These are phyloP conservation scores for Rubroboletus satanas DNA, from an alignment of 768 basidiomycete species.

Conservation along the genomic window DNA sequence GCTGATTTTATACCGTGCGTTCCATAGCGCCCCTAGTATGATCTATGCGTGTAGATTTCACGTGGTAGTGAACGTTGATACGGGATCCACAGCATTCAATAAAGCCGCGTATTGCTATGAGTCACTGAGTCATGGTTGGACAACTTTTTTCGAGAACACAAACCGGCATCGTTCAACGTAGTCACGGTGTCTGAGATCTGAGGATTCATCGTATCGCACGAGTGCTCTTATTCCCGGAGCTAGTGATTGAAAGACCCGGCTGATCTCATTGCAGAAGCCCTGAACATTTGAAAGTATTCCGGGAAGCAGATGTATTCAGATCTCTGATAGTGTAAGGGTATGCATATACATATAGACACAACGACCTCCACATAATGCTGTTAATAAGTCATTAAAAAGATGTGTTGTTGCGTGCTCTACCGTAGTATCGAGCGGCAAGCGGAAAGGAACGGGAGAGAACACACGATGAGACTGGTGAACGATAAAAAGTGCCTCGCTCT, in stretches of 20 bases:
- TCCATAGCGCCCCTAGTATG: too few species aligned
- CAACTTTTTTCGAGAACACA: not conserved
- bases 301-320: not conserved
- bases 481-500: not conserved
- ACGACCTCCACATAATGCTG: not conserved
- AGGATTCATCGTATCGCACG: not conserved
- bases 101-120: too few species aligned
- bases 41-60: too few species aligned
- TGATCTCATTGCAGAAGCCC: too few species aligned
- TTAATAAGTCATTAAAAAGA: not conserved
- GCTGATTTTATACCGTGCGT: too few species aligned
- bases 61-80: not conserved
- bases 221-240: not conserved
- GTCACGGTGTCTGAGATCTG: not conserved
- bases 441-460: not conserved
- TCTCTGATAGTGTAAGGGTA: not conserved
- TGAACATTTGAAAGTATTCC: not conserved
- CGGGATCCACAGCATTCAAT: not conserved
- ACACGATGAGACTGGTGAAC: too few species aligned
- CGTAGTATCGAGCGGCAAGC: not conserved
- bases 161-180: not conserved
- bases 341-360: not conserved
- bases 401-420: not conserved
- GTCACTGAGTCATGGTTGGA: not conserved
- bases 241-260: not conserved